Conservation (phyloP, 192 early-diverging fungal species). For the Umbelopsis isabellina region DNA sequence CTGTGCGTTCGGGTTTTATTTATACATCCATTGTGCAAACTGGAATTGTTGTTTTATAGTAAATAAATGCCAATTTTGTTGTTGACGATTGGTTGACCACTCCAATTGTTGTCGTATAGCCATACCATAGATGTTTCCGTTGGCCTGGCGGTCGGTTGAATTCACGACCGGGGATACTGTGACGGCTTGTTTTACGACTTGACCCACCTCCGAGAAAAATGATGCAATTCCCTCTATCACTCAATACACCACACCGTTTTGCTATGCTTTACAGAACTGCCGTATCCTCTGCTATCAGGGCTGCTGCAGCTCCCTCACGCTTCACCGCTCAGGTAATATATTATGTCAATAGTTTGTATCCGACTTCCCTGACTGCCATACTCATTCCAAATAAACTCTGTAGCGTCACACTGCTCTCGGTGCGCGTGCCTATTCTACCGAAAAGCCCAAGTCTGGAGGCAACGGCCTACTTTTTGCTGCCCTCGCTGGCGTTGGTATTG, state of each 20-base stretch:
- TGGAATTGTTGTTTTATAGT: neutral
- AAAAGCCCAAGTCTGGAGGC: conserved; percentile 29
- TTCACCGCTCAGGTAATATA: conserved; percentile 16
- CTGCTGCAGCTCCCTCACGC: conserved; percentile 17
- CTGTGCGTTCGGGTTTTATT: too few species aligned
- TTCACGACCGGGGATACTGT: neutral
- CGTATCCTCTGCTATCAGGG: conserved; percentile 10
- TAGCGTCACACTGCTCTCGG: conserved; percentile 10
- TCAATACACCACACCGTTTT: neutral
- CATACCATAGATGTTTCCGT: too few species aligned
- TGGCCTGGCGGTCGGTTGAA: neutral
- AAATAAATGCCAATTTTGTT: too few species aligned
- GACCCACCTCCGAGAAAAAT: neutral
- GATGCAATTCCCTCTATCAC: conserved; percentile 1
- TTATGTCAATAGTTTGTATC: neutral
- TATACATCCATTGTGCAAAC: too few species aligned
- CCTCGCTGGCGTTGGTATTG: conserved; percentile 37
- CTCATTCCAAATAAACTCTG: neutral
- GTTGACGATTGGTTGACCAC: too few species aligned
- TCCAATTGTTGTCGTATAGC: too few species aligned
- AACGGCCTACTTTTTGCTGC: conserved; percentile 29
- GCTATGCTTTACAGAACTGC: conserved; percentile 14
- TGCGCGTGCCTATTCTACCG: conserved; percentile 23
- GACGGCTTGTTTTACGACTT: neutral
- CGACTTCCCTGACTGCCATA: neutral